phyloP scores from a whole-genome alignment of 2,329 filamentous ascomycete species.

The Hypoxylon sp. region DNA sequence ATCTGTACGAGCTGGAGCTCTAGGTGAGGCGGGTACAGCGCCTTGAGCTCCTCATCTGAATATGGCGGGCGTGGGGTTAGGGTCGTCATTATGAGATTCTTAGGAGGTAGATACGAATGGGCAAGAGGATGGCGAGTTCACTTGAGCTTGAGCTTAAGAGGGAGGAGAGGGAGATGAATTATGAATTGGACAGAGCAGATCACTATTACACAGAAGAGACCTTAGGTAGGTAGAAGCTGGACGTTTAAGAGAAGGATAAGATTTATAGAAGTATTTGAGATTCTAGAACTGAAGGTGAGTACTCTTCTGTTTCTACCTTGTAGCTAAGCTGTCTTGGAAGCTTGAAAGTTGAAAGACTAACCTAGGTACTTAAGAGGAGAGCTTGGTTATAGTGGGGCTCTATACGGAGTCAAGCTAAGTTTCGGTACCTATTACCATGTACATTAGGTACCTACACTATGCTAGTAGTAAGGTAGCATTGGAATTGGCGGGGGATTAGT shows the following conservation, averaged over 20 bases:
- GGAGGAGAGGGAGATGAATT: not conserved
- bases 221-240: not conserved
- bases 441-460: too few species aligned
- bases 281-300: not conserved
- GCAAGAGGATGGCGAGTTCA: not conserved
- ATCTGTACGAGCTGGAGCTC: constrained; percentile 92
- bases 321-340: not conserved
- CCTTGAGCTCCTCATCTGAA: constrained; percentile 79
- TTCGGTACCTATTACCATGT: too few species aligned
- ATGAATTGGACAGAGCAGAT: not conserved
- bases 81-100: constrained; percentile 74
- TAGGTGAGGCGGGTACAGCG: constrained; percentile 83
- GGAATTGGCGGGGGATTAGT: too few species aligned
- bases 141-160: not conserved
- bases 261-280: not conserved
- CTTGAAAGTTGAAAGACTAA: not conserved
- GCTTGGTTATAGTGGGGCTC: not conserved
- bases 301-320: constrained; percentile 1
- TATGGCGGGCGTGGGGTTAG: constrained; percentile 81
- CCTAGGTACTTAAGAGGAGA: too few species aligned
- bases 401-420: not conserved
- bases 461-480: too few species aligned
- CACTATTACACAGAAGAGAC: not conserved
- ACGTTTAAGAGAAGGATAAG: not conserved
- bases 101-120: constrained; percentile 7